Percentiles rank a stretch among this genome's conserved stretches.
Conservation (phyloP, 208 protist genomes). For the Acanthamoeba sp. region DNA sequence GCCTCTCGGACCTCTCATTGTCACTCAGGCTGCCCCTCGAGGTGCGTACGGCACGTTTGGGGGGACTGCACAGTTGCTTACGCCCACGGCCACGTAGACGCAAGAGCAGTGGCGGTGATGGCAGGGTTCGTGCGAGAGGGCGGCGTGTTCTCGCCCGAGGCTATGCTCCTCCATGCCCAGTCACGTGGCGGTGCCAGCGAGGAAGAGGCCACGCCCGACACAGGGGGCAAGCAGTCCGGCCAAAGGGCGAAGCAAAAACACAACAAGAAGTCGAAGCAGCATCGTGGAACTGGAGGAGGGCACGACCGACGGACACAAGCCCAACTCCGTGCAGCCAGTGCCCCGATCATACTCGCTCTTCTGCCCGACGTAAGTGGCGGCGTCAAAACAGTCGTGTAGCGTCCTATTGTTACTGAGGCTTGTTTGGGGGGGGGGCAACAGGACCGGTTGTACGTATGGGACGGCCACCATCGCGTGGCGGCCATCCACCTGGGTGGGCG, state of each 20-base stretch:
- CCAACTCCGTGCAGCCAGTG: not conserved
- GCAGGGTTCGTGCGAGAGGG: not conserved
- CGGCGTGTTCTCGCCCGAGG: slow-evolving; percentile 22
- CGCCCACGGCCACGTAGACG: not conserved
- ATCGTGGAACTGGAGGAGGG: not conserved
- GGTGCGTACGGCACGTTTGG: not conserved
- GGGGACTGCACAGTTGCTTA: not conserved
- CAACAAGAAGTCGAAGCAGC: not conserved
- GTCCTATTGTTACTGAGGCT: not conserved
- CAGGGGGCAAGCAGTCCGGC: not conserved
- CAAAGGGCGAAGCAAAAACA: not conserved
- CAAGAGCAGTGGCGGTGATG: not conserved
- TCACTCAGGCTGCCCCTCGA: slow-evolving; percentile 17
- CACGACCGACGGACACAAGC: slow-evolving; percentile 20
- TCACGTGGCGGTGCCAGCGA: not conserved
- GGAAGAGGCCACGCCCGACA: not conserved
- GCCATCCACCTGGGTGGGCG: slow-evolving; percentile 47
- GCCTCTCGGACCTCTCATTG: not conserved
- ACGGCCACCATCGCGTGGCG: slow-evolving; percentile 60
- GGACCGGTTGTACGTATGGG: slow-evolving; percentile 61
- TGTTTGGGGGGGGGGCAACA: not conserved
- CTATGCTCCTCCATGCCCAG: slow-evolving; percentile 7
- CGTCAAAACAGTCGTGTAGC: not conserved
- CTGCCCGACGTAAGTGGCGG: not conserved
- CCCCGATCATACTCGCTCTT: slow-evolving; percentile 48